phyloP scores from a whole-genome alignment of 768 basidiomycete species.

The Asterophora parasitica region DNA sequence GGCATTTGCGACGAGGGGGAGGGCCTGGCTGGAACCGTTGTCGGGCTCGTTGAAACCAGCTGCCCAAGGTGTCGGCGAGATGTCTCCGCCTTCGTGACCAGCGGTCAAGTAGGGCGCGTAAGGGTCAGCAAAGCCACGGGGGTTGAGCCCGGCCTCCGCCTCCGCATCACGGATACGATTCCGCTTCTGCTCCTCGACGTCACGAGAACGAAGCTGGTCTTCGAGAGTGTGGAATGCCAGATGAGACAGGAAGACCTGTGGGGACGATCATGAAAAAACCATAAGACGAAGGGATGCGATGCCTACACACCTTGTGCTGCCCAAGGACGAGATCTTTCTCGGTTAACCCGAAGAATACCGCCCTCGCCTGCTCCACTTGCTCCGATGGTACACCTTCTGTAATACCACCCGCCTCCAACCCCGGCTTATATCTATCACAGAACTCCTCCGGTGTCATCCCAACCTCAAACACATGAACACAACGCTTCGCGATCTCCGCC shows the following conservation, averaged over 20 bases:
- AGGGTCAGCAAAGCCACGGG: conserved; percentile 55
- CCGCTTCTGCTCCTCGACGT: conserved; percentile 83
- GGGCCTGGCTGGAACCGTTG: conserved; percentile 59
- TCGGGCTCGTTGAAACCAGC: conserved; percentile 49
- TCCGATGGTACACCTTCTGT: conserved; percentile 57
- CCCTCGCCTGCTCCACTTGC: conserved; percentile 54
- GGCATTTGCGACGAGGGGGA: conserved; percentile 81
- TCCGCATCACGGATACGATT: conserved; percentile 74
- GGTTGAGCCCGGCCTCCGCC: conserved; percentile 62
- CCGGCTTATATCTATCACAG: conserved; percentile 73
- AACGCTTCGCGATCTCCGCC: conserved; percentile 68
- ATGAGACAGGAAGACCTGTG: conserved; percentile 85
- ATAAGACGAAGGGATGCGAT: background rate
- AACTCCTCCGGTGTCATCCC: conserved; percentile 86
- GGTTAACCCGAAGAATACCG: conserved; percentile 50
- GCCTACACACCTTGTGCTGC: conserved; percentile 64
- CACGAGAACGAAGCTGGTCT: conserved; percentile 76
- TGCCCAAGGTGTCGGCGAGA: conserved; percentile 25
- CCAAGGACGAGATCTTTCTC: conserved; percentile 81
- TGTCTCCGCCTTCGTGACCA: conserved; percentile 36
- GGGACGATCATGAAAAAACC: conserved; percentile 3
- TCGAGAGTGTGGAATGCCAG: conserved; percentile 83
- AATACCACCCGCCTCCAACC: conserved; percentile 52
- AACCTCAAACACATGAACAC: conserved; percentile 70
- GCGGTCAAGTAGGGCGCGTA: conserved; percentile 74